Evolutionary conservation across 2,329 filamentous ascomycete genomes (phyloP).

Genomic region (Raffaelea ambrosiae): DNA sequence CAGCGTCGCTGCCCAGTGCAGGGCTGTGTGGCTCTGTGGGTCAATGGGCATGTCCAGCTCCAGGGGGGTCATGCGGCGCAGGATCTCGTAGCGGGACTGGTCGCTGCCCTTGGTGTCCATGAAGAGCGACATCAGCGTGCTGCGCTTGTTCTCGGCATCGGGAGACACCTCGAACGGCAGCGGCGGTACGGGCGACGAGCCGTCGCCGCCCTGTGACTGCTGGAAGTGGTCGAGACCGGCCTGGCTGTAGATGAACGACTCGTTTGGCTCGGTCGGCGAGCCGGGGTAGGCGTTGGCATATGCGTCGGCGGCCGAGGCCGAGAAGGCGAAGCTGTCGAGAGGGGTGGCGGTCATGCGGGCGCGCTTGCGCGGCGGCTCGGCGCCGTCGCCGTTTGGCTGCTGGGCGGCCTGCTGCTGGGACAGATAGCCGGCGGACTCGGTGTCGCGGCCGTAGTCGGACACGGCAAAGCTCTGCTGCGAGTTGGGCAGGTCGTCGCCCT

Average conservation of each 20-base stretch:
- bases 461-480: constrained; percentile 72
- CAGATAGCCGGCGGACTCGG: constrained; percentile 58
- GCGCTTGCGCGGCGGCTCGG: constrained; percentile 78
- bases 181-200: constrained; percentile 54
- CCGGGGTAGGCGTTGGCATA: constrained; percentile 45
- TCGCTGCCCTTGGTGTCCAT: constrained; percentile 65
- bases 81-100: constrained; percentile 62
- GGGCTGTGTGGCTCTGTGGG: constrained; percentile 74
- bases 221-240: constrained; percentile 28
- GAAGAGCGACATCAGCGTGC: constrained; percentile 74
- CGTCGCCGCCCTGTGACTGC: constrained; percentile 37
- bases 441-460: constrained; percentile 66
- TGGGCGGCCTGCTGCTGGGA: constrained; percentile 38
- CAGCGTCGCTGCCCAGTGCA: constrained; percentile 94
- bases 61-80: constrained; percentile 64
- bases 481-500: constrained; percentile 63
- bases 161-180: constrained; percentile 52
- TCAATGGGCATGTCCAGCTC: constrained; percentile 94
- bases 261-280: constrained; percentile 72
- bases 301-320: constrained; percentile 25
- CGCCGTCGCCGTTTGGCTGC: constrained; percentile 42
- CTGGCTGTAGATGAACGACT: constrained; percentile 64
- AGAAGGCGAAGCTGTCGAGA: constrained; percentile 47
- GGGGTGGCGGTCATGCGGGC: constrained; percentile 50
- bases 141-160: constrained; percentile 71